Conservation (phyloP, 192 early-diverging fungal species). For the Endogone sp. region DNA sequence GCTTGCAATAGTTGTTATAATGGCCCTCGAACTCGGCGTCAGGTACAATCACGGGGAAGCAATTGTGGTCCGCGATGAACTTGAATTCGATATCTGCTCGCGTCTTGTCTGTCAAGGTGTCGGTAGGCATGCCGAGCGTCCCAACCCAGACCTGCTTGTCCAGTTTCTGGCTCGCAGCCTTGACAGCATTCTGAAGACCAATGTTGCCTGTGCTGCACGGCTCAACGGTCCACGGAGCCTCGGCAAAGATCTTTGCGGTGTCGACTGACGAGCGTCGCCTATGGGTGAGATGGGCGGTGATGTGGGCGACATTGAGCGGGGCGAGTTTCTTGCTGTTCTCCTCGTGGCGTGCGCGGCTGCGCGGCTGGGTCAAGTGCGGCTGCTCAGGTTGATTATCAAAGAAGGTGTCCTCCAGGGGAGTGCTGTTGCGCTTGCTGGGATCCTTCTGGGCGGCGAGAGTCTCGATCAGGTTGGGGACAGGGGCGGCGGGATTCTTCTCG, state of each 20-base stretch:
- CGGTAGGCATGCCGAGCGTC: conserved; percentile 73
- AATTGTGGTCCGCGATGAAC: conserved; percentile 59
- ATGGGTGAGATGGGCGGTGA: conserved; percentile 2
- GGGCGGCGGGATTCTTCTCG: conserved; percentile 13
- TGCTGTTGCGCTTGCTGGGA: conserved; percentile 14
- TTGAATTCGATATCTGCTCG: conserved; percentile 54
- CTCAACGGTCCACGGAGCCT: conserved; percentile 62
- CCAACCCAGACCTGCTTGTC: conserved; percentile 70
- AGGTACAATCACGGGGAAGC: conserved; percentile 75
- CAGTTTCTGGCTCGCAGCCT: conserved; percentile 54
- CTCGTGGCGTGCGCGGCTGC: conserved; percentile 25
- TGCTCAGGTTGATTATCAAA: conserved; percentile 29
- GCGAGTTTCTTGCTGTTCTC: conserved; percentile 8
- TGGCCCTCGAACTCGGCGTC: conserved; percentile 86
- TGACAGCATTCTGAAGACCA: conserved; percentile 92
- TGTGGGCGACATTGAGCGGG: conserved; percentile 1
- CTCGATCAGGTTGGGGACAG: conserved; percentile 35
- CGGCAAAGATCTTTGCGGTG: conserved; percentile 33
- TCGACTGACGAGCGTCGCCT: conserved; percentile 26
- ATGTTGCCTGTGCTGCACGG: conserved; percentile 81
- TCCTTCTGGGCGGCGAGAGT: conserved; percentile 20
- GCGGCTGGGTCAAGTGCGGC: conserved; percentile 25
- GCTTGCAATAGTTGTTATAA: conserved; percentile 93
- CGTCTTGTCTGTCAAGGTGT: conserved; percentile 57
- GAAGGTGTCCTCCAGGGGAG: conserved; percentile 22